These are phyloP conservation scores for Kwoniella shivajii DNA, from an alignment of 1,284 basidiomycete species.

Conservation along the genomic window DNA sequence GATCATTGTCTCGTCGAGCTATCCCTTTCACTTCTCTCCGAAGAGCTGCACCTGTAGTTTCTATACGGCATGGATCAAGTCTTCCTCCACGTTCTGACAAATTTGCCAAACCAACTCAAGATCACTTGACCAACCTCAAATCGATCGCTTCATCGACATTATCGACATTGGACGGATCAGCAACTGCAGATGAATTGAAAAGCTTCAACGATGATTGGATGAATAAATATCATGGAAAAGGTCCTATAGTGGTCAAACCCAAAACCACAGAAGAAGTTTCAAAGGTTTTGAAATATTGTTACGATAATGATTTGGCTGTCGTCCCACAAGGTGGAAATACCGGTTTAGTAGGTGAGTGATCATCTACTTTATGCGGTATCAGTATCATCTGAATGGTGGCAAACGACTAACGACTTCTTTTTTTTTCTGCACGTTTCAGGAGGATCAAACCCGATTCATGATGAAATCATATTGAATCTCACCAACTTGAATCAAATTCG, in stretches of 20 bases:
- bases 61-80: conserved; percentile 40
- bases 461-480: conserved; percentile 86
- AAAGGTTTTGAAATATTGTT: conserved; percentile 82
- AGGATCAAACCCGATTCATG: conserved; percentile 86
- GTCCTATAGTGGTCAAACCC: conserved; percentile 85
- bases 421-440: no score
- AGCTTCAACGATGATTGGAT: conserved; percentile 95
- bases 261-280: conserved; percentile 86
- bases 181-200: conserved; percentile 66
- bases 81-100: conserved; percentile 42
- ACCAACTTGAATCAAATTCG: conserved; percentile 82
- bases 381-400: no score
- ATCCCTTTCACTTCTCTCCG: background rate
- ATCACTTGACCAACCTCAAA: conserved; percentile 57
- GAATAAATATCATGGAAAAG: conserved; percentile 86
- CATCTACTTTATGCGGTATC: no score
- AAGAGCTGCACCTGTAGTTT: background rate
- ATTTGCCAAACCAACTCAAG: conserved; percentile 56
- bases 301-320: conserved; percentile 74
- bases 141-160: conserved; percentile 57
- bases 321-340: conserved; percentile 99
- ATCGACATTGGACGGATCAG: conserved; percentile 55
- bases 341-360: conserved; percentile 71
- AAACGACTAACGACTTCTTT: no score
- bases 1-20: conserved; percentile 9